Conservation (phyloP, 2,329 filamentous ascomycete species). For the Microdochium bolleyi region DNA sequence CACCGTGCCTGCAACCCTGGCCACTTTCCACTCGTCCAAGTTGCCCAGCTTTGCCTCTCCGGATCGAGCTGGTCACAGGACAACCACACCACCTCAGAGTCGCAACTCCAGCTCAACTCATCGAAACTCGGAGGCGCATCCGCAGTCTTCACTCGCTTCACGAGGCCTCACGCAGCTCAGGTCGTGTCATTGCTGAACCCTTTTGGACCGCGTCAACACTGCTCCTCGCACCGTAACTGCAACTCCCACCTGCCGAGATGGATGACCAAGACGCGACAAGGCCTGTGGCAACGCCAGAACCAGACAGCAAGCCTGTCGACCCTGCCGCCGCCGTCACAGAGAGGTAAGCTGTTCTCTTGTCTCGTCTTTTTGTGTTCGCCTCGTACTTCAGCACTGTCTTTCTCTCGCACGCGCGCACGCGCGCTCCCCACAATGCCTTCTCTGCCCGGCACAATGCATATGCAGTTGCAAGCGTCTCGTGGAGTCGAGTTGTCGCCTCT, state of each 20-base stretch:
- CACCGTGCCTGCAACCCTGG: background rate
- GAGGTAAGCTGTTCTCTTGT: background rate
- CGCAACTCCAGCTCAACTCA: too few relatives aligned
- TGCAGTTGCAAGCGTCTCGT: too few relatives aligned
- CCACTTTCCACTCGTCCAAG: background rate
- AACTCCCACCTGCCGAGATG: background rate
- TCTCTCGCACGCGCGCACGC: too few relatives aligned
- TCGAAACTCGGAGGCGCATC: background rate
- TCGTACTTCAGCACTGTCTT: background rate
- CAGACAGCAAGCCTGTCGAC: background rate
- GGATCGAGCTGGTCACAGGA: background rate
- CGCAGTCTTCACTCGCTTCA: background rate
- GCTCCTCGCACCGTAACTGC: background rate
- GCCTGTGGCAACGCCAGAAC: background rate
- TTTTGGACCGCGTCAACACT: too few relatives aligned
- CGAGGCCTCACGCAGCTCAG: background rate
- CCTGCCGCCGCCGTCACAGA: background rate
- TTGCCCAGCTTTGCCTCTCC: background rate
- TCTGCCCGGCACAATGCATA: too few relatives aligned
- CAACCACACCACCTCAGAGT: too few relatives aligned
- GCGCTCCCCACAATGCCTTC: too few relatives aligned
- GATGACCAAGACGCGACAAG: background rate
- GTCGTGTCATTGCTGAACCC: background rate
- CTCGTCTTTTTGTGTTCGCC: background rate
- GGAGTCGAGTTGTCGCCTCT: too few relatives aligned